A percentile compares a stretch with the other conserved stretches of the same genome.
These are phyloP conservation scores for Taphrina pruni DNA, from an alignment of 1,139 yeast species.

Conservation along the genomic window DNA sequence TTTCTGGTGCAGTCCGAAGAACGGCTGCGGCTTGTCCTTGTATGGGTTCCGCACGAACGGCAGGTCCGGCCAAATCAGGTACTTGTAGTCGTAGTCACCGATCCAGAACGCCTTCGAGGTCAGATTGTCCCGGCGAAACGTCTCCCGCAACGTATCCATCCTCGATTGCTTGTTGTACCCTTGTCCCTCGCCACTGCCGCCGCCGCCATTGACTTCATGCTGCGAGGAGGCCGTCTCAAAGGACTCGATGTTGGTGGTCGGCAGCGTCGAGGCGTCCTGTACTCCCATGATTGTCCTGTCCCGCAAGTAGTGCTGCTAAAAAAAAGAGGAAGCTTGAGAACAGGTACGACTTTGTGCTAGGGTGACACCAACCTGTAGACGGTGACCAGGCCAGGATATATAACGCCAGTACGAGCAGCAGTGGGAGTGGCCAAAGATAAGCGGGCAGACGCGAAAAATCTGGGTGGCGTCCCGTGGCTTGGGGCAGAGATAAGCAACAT, in stretches of 20 bases:
- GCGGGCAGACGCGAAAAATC: no score
- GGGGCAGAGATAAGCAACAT: no score
- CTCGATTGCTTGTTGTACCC: neutral
- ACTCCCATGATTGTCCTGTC: constrained; percentile 13
- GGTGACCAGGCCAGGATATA: no score
- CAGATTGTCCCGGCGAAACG: neutral
- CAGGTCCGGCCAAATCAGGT: constrained; percentile 74
- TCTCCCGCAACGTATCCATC: constrained; percentile 2
- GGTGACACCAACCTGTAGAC: no score
- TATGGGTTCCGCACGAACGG: constrained; percentile 61
- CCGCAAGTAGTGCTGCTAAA: no score
- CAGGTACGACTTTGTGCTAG: no score
- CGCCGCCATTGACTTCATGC: neutral
- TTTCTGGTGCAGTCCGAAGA: constrained; percentile 76
- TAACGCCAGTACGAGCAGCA: no score
- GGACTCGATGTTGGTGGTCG: constrained; percentile 20
- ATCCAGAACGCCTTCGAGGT: constrained; percentile 52
- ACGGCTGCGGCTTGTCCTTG: constrained; percentile 60
- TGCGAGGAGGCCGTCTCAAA: constrained; percentile 12
- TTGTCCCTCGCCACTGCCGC: no score
- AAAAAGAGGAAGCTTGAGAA: no score
- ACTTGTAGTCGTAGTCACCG: constrained; percentile 82
- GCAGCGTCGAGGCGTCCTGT: constrained; percentile 3
- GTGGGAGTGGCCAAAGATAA: no score
- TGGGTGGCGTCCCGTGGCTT: no score